These are phyloP conservation scores for Nepenthes mirabilis DNA, from an alignment of 148 eudicot genomes.

Conservation along the genomic window DNA sequence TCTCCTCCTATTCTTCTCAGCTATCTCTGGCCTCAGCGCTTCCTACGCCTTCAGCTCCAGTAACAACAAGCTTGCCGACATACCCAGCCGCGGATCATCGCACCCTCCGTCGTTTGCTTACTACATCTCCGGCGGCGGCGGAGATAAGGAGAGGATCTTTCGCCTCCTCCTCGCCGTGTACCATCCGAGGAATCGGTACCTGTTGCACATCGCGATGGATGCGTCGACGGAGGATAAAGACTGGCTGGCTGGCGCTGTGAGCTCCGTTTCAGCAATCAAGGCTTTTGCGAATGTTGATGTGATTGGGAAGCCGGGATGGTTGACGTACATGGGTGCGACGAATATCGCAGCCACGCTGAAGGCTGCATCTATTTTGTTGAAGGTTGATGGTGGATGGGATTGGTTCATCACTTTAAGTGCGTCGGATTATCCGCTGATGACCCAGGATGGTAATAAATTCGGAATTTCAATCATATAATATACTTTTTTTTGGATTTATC, in stretches of 20 bases:
- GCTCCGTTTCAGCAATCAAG: conserved; percentile 41
- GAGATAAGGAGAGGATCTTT: conserved; percentile 47
- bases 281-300: conserved; percentile 82
- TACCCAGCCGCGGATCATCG: conserved; percentile 33
- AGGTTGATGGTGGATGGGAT: conserved; percentile 78
- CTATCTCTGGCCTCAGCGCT: conserved; percentile 42
- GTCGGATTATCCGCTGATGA: conserved; percentile 73
- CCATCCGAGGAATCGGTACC: conserved; percentile 77
- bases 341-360: conserved; percentile 55
- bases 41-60: conserved; percentile 31
- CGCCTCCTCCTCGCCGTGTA: conserved; percentile 64
- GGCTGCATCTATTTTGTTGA: conserved; percentile 70
- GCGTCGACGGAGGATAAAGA: conserved; percentile 50
- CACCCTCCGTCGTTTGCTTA: conserved; percentile 77
- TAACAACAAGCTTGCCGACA: conserved; percentile 7
- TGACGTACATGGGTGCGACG: conserved; percentile 70
- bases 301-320: conserved; percentile 65
- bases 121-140: conserved; percentile 54
- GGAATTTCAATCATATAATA: not conserved
- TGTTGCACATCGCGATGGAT: conserved; percentile 65
- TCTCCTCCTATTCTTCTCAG: conserved; percentile 41
- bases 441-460: conserved; percentile 65
- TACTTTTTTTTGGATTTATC: not conserved
- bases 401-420: conserved; percentile 89
- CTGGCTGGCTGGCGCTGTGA: conserved; percentile 39